Conservation (phyloP, 169 alveolate genomes). For the Sarcocystis neurona region DNA sequence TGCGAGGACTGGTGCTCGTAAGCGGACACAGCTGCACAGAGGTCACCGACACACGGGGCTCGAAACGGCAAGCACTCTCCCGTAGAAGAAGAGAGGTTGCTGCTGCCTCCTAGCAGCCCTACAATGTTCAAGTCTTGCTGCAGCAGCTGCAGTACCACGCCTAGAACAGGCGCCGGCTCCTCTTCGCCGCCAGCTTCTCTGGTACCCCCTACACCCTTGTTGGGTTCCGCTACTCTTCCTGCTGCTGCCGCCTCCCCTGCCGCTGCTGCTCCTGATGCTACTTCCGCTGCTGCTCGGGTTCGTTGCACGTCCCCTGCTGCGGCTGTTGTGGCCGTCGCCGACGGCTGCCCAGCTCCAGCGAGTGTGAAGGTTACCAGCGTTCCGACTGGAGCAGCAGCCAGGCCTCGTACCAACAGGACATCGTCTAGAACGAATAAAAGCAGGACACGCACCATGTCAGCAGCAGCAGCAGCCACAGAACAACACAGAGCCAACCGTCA, state of each 20-base stretch:
- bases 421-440: not conserved
- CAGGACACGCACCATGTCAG: not conserved
- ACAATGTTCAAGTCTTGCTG: not conserved
- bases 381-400: not conserved
- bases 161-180: not conserved
- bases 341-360: not conserved
- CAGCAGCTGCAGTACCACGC: conserved; percentile 10
- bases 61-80: not conserved
- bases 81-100: not conserved
- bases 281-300: not conserved
- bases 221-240: too few relatives aligned
- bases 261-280: too few relatives aligned
- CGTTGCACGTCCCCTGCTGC: too few relatives aligned
- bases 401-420: not conserved
- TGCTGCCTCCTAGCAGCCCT: not conserved
- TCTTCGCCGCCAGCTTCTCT: too few relatives aligned
- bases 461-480: not conserved
- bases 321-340: not conserved
- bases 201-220: too few relatives aligned
- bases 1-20: not conserved
- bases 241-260: too few relatives aligned
- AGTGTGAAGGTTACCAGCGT: not conserved
- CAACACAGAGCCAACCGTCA: not conserved
- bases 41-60: not conserved
- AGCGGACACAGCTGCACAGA: too few relatives aligned